A percentile compares a stretch with the other conserved stretches of the same genome.
phyloP scores from a whole-genome alignment of 192 early-diverging fungal genomes.

The Rhizophagus sp. region DNA sequence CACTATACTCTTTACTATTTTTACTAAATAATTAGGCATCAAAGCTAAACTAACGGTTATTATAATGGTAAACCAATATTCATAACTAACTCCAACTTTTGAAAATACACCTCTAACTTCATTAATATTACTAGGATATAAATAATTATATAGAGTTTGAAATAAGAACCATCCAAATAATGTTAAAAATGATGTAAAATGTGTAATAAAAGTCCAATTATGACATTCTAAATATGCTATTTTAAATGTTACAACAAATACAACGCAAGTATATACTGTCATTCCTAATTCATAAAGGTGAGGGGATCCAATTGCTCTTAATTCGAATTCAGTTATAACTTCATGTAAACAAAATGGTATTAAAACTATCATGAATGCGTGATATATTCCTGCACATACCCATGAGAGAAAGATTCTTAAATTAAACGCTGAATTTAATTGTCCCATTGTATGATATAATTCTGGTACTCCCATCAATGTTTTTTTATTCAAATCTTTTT shows the following conservation, averaged over 20 bases:
- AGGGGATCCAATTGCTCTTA: slow-evolving; percentile 41
- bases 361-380: slow-evolving; percentile 53
- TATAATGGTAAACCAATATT: slow-evolving; percentile 62
- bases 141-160: slow-evolving; percentile 58
- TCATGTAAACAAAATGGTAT: slow-evolving; percentile 56
- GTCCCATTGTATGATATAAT: slow-evolving; percentile 63
- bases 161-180: slow-evolving; percentile 64
- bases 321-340: slow-evolving; percentile 32
- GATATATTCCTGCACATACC: slow-evolving; percentile 55
- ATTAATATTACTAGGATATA: slow-evolving; percentile 56
- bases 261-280: slow-evolving; percentile 58
- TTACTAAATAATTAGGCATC: slow-evolving; percentile 51
- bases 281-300: slow-evolving; percentile 60
- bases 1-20: slow-evolving; percentile 41
- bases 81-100: slow-evolving; percentile 39
- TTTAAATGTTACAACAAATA: slow-evolving; percentile 69
- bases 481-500: slow-evolving; percentile 73
- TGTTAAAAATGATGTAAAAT: slow-evolving; percentile 55
- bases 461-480: slow-evolving; percentile 71
- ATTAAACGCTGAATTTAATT: slow-evolving; percentile 55
- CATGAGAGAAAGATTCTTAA: slow-evolving; percentile 52
- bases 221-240: slow-evolving; percentile 71
- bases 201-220: slow-evolving; percentile 62
- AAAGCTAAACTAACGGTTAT: slow-evolving; percentile 56
- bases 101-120: slow-evolving; percentile 59